Percentiles rank a stretch among this genome's conserved stretches.
These are phyloP conservation scores for Nymphaea colorata DNA, from an alignment of 164 flowering plant genomes.

Conservation along the genomic window DNA sequence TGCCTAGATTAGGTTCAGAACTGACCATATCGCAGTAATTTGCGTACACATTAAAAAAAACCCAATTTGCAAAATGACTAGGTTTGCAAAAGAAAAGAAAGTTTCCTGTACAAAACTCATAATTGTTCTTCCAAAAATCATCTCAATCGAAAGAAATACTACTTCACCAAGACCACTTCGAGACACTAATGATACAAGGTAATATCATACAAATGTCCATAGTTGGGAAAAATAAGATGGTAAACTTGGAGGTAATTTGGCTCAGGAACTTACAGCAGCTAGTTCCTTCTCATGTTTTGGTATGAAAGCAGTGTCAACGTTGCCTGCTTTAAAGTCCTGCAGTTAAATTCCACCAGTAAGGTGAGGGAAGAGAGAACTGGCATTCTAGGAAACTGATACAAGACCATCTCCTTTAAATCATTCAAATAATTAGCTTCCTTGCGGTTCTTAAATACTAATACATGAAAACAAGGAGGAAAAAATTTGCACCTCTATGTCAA, in stretches of 20 bases:
- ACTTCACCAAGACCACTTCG: no score
- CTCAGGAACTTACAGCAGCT: slow-evolving; percentile 36
- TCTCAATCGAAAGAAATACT: no score
- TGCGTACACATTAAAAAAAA: background rate
- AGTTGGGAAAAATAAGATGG: background rate
- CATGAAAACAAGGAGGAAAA: background rate
- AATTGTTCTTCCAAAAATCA: no score
- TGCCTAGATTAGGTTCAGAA: no score
- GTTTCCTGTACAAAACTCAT: no score
- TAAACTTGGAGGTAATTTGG: background rate
- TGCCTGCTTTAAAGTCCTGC: slow-evolving; percentile 92
- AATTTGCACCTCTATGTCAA: slow-evolving; percentile 65
- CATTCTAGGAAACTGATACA: no score
- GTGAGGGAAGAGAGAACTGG: background rate
- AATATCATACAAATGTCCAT: background rate
- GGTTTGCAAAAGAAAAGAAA: no score
- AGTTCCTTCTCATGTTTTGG: slow-evolving; percentile 90
- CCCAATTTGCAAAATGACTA: no score
- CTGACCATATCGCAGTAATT: background rate
- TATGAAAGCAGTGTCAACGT: slow-evolving; percentile 91
- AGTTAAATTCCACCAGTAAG: slow-evolving; percentile 2
- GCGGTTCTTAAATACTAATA: no score
- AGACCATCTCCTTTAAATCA: no score
- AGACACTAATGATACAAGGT: no score
- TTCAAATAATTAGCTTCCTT: no score